A percentile compares a stretch with the other conserved stretches of the same genome.
phyloP scores from a whole-genome alignment of 2,329 filamentous ascomycete species.

The Aschersonia sp. region DNA sequence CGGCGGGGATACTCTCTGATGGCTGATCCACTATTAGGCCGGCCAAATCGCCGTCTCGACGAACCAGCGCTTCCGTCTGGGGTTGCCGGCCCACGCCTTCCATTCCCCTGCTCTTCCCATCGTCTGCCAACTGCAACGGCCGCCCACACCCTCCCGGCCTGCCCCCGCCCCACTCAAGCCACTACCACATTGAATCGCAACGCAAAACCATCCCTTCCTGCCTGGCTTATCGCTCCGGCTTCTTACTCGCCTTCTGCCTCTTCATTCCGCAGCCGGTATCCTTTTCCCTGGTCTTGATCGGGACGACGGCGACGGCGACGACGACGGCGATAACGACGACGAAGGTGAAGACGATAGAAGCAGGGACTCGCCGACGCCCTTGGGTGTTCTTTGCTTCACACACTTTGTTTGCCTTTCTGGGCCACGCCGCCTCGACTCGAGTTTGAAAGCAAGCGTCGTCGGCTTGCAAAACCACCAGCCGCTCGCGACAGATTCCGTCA shows the following conservation, averaged over 20 bases:
- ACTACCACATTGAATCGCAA: background rate
- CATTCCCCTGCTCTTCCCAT: constrained; percentile 9
- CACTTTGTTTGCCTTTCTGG: no score
- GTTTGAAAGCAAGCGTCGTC: no score
- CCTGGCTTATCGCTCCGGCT: background rate
- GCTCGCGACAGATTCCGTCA: no score
- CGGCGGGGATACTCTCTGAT: constrained; percentile 5
- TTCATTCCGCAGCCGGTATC: no score
- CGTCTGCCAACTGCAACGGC: constrained; percentile 4
- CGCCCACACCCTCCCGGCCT: background rate
- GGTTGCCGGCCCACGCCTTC: constrained; percentile 3
- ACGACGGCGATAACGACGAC: no score
- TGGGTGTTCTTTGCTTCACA: no score
- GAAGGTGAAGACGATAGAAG: no score
- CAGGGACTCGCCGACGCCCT: no score
- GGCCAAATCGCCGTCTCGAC: constrained; percentile 38
- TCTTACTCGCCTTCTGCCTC: background rate
- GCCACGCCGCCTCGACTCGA: no score
- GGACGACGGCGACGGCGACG: no score
- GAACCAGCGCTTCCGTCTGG: constrained; percentile 15
- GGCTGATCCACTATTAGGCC: constrained; percentile 41
- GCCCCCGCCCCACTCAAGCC: background rate
- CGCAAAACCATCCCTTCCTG: background rate
- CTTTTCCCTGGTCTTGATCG: no score
- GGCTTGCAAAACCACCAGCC: no score